Evolutionary conservation across 495 filamentous ascomycete species (phyloP), one percentile per base, ranked within the genome.

Genomic region (Parathielavia hyrcaniae): DNA sequence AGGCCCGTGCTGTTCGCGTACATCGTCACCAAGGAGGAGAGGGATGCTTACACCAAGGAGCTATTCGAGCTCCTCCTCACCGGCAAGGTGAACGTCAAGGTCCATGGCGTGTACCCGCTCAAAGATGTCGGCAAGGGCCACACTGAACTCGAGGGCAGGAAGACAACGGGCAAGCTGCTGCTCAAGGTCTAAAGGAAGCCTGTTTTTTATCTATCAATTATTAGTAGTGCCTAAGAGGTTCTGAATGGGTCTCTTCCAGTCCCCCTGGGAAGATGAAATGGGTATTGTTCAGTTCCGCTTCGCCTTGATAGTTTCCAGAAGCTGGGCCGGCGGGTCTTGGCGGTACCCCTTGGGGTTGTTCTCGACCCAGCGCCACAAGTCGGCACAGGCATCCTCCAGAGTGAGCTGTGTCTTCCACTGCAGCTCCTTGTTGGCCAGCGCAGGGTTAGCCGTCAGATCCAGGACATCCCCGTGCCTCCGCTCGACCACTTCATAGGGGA

Each of bases 271-370:
- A 40, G 17, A 10, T 4, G 48, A 38, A 40, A 30, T 22, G 34
- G 14, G 17, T 43, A 12, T 43, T 4, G 11, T 43, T 63, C 45
- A 71, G 50, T 68, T 69, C 53, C 64, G 63, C 54, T 65, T 68
- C 3, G 67, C 65, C 67, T 89, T 85, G 64, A 93, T 69, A 65
- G 79, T 77, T 55, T 87, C 85, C 30, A 97, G 67, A 64, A 98
- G 79, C 71, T 87, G 85, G 58, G 89, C 81, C 34, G 93, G 93
- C 20, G 93, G 90, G 61, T 88, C 75, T 75, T 97, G 91, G 52
- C 89, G 79, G 76, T 97, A 97, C 17, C 93, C 93, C 76, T 89
- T 81, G 43, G 93, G 93, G 75, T 98, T 97, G 75, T 97, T 97
- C 72, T 87, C 81, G 22, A 83, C 82, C 93, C 93, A 98, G 67